Conservation (phyloP, 257 asterid genomes). For the Lycium barbarum region DNA sequence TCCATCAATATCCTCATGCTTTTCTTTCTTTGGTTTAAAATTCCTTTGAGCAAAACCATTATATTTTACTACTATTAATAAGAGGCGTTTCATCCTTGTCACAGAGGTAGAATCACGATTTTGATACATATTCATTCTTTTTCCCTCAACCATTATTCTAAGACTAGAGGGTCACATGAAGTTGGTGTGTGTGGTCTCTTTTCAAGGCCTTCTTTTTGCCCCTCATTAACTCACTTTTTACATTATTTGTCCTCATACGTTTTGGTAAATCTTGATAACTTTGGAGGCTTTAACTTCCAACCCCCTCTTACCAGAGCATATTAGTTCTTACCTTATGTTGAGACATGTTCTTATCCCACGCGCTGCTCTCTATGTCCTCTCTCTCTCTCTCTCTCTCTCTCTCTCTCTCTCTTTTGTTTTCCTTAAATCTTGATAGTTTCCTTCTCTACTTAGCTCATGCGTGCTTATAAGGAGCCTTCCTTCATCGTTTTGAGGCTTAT, state of each 20-base stretch:
- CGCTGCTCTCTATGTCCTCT: neutral
- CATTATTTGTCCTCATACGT: neutral
- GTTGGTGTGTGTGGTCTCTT: neutral
- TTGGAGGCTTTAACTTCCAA: neutral
- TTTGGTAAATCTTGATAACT: neutral
- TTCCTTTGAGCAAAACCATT: neutral
- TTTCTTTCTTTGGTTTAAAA: constrained; percentile 15
- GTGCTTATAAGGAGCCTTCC: constrained; percentile 18
- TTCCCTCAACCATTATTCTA: neutral
- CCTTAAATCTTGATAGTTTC: neutral
- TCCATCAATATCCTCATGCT: neutral
- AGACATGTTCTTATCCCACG: neutral
- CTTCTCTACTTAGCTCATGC: neutral
- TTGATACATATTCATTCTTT: neutral
- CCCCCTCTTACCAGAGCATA: neutral
- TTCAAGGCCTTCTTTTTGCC: neutral
- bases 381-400: neutral
- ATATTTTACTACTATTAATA: neutral
- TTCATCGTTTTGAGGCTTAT: neutral
- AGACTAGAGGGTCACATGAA: neutral
- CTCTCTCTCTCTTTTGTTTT: neutral
- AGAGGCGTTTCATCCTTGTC: neutral
- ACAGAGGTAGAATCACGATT: neutral
- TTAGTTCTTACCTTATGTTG: neutral
- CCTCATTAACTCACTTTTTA: neutral